These are phyloP conservation scores for Sporothrix phasma DNA, from an alignment of 2,329 filamentous ascomycete species.

Conservation along the genomic window DNA sequence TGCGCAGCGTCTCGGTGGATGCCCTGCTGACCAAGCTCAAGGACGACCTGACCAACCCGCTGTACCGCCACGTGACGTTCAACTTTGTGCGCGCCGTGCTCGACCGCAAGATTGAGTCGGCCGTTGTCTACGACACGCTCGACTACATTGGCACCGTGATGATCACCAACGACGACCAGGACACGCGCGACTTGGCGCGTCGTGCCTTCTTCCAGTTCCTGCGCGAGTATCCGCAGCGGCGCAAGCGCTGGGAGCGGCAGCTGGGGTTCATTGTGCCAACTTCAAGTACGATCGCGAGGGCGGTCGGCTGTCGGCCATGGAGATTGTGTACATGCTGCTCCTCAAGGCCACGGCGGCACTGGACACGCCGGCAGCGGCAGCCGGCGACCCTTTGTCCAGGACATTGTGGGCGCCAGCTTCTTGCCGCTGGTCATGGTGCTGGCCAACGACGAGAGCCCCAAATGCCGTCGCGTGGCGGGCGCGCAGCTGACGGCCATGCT, in stretches of 20 bases:
- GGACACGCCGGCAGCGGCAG: not conserved
- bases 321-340: conserved; percentile 77
- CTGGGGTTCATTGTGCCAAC: conserved; percentile 80
- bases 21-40: conserved; percentile 73
- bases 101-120: conserved; percentile 73
- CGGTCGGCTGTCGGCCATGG: conserved; percentile 85
- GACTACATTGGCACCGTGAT: conserved; percentile 86
- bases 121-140: conserved; percentile 80
- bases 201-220: conserved; percentile 92
- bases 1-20: conserved; percentile 75
- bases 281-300: conserved; percentile 82
- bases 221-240: conserved; percentile 86
- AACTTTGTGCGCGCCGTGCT: conserved; percentile 86
- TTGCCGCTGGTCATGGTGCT: conserved; percentile 76
- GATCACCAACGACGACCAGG: conserved; percentile 89
- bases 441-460: conserved; percentile 77
- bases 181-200: conserved; percentile 76
- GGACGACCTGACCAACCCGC: conserved; percentile 83
- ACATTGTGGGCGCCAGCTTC: conserved; percentile 73
- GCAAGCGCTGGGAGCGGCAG: conserved; percentile 80
- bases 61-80: conserved; percentile 87
- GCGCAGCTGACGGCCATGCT: conserved; percentile 75
- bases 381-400: conserved; percentile 60
- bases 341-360: conserved; percentile 56
- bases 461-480: conserved; percentile 74